These are phyloP conservation scores for Keithomyces neogunnii DNA, from an alignment of 2,329 filamentous ascomycete genomes.

Conservation along the genomic window DNA sequence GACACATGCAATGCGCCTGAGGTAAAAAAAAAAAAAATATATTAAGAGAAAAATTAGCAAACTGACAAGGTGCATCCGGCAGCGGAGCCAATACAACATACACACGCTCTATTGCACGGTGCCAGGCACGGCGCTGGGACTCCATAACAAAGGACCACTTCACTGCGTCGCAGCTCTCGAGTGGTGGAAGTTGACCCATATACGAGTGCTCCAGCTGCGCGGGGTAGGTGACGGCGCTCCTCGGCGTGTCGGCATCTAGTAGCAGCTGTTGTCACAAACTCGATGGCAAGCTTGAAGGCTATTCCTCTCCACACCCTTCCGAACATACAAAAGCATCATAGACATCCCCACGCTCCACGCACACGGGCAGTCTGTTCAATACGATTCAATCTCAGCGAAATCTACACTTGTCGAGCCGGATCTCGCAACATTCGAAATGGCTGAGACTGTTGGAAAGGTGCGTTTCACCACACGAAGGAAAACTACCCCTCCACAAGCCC, in stretches of 20 bases:
- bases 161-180: too few species aligned
- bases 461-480: neutral
- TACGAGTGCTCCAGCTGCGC: neutral
- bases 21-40: neutral
- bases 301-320: neutral
- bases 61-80: slow-evolving; percentile 1
- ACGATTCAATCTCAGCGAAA: neutral
- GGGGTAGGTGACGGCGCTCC: slow-evolving; percentile 6
- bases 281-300: neutral
- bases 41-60: too few species aligned
- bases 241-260: slow-evolving; percentile 4
- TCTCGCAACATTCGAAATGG: slow-evolving; percentile 3
- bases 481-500: neutral
- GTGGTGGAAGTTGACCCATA: too few species aligned
- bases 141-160: too few species aligned
- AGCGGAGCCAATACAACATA: neutral
- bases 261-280: neutral
- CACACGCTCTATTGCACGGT: too few species aligned
- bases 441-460: slow-evolving; percentile 9
- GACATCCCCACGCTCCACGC: neutral
- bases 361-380: neutral
- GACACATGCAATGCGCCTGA: neutral
- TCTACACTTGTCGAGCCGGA: neutral
- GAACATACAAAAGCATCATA: neutral
- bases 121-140: too few species aligned